Evolutionary conservation across 306 rosid species (phyloP).

Genomic region (Styphnolobium japonicum): DNA sequence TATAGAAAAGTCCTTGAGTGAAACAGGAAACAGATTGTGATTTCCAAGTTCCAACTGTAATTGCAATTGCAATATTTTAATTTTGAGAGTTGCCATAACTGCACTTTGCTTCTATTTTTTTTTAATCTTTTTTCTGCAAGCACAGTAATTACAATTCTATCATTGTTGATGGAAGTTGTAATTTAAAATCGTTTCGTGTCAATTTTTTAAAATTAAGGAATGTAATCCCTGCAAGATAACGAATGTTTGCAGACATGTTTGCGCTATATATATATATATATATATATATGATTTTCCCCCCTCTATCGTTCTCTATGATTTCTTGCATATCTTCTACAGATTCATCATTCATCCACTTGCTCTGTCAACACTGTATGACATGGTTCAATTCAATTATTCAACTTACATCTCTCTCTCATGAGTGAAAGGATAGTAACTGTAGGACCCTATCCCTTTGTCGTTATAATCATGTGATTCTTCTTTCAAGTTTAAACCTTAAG

Average conservation of each 20-base stretch:
- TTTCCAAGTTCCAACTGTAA: neutral
- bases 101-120: neutral
- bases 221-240: neutral
- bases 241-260: constrained; percentile 17
- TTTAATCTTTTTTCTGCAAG: neutral
- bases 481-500: neutral
- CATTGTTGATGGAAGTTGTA: neutral
- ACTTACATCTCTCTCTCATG: neutral
- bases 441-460: constrained; percentile 27
- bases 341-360: neutral
- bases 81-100: neutral
- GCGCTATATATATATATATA: neutral
- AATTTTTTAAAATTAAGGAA: neutral
- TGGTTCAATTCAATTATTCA: neutral
- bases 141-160: neutral
- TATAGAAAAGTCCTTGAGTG: neutral
- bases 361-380: neutral
- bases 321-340: neutral
- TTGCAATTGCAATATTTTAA: neutral
- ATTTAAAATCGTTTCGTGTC: neutral
- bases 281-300: neutral
- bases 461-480: neutral
- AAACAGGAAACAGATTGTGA: neutral
- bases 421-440: neutral
- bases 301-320: neutral